Evolutionary conservation across 2,329 filamentous ascomycete species (phyloP).

Genomic region (Dothiorella sarmentorum): DNA sequence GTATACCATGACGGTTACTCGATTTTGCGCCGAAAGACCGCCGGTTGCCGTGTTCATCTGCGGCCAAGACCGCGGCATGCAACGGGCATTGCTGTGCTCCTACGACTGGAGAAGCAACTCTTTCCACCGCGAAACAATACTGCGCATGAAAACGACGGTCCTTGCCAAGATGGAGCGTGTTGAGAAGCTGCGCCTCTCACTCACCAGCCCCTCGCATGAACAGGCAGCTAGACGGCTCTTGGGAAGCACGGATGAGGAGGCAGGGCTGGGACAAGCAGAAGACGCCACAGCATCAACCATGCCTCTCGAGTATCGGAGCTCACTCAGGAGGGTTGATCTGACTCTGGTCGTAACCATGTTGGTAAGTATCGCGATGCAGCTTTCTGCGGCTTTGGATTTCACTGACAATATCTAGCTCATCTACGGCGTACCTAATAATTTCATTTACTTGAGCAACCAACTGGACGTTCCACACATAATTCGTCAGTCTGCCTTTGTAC

Average conservation of each 20-base stretch:
- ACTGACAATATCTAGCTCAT: background rate
- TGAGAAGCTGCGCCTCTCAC: background rate
- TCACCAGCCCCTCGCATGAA: background rate
- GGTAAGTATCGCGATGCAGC: background rate
- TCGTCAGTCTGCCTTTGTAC: background rate
- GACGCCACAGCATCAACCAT: too few relatives aligned
- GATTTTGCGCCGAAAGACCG: constrained; percentile 33
- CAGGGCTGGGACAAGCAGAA: background rate
- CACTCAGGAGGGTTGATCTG: background rate
- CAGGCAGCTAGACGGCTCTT: background rate
- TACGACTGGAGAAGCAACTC: constrained; percentile 38
- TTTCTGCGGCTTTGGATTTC: background rate
- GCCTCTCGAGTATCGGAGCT: too few relatives aligned
- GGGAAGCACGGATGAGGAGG: background rate
- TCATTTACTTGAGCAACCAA: too few relatives aligned
- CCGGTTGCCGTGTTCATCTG: constrained; percentile 38
- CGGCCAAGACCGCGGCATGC: constrained; percentile 39
- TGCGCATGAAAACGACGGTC: constrained; percentile 30
- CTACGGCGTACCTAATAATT: background rate
- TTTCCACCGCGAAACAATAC: constrained; percentile 37
- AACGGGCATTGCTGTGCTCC: constrained; percentile 40
- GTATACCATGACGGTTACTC: constrained; percentile 36
- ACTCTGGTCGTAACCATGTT: background rate
- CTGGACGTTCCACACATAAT: too few relatives aligned
- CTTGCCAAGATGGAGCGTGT: background rate